Evolutionary conservation across 805 yeast genomes (phyloP), one percentile per base, ranked within the genome.

Genomic region (Metschnikowia cubensis): DNA sequence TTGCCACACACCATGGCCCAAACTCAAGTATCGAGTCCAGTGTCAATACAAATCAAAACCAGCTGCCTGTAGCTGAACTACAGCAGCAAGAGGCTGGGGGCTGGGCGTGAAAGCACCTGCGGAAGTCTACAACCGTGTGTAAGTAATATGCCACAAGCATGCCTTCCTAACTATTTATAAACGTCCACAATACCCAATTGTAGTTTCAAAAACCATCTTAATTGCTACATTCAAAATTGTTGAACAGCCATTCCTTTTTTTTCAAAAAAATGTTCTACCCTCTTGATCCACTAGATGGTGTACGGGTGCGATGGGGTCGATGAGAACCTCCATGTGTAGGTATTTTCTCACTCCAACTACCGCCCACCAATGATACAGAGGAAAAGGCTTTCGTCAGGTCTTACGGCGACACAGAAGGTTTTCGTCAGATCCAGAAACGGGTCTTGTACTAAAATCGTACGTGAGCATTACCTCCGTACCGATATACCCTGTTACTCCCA

Each of bases 401-500:
- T 74, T 21, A 75, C 86, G 2, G 94, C 86, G 32, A 85, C 94
- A 0, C 87, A 86, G 43, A 92, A 92, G 67, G 96, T 94, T 14
- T 92, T 87, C 70, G 96, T 94, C 50, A 74, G 97, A 59, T 88
- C 97, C 2, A 79, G 94, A 60, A 83, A 86, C 54, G 98, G 98
- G 8, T 84, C 85, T 41, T 97, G 97, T 4, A 78, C 90, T 34
- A 92, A 94, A 65, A 80, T 94, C 25, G 96, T 92, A 8, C 78
- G 97, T 57, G 99, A 94, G 64, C 99, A 92, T 67, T 94, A 94
- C 64, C 73, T 94, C 50, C 79, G 99, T 66, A 82, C 81, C 48
- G 99, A 94, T 68, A 89, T 94, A 45, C 96, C 97, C 17, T 94
- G 99, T 68, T 82, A 85, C 47, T 88, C 96, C 2, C 75, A 71